phyloP scores from a whole-genome alignment of 106 monocot genomes.

The Acanthochlamys bracteata region DNA sequence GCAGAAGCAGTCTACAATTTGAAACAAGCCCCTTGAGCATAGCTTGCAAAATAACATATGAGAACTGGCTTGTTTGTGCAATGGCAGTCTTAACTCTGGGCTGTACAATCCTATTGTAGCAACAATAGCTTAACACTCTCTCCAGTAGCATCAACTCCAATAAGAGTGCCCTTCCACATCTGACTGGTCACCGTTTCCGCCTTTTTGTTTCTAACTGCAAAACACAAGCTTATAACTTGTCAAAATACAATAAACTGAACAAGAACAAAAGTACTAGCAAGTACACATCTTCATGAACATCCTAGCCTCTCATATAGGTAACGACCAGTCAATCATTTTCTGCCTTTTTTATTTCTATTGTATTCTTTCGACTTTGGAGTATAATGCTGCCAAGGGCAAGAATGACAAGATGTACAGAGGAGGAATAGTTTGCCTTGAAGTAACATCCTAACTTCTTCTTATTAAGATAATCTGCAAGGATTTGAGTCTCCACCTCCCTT shows the following conservation, averaged over 20 bases:
- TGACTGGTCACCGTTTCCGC: slow-evolving; percentile 1
- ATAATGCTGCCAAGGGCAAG: not conserved
- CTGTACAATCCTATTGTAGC: slow-evolving; percentile 30
- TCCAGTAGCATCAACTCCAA: not conserved
- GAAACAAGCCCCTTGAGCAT: not conserved
- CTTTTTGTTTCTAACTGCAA: slow-evolving; percentile 8
- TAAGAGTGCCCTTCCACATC: not conserved
- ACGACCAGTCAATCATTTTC: not conserved
- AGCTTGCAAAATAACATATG: not conserved
- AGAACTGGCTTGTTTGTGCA: slow-evolving; percentile 3
- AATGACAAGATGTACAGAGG: too few species aligned
- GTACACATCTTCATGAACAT: not conserved
- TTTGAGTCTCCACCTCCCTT: too few species aligned
- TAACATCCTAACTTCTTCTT: too few species aligned
- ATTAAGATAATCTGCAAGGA: too few species aligned
- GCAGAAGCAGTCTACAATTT: not conserved
- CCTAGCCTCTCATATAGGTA: too few species aligned
- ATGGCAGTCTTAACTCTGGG: slow-evolving; percentile 19
- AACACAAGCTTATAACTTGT: not conserved
- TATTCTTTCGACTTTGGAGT: not conserved
- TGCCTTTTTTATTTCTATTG: not conserved
- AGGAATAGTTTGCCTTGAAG: too few species aligned
- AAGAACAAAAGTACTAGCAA: not conserved
- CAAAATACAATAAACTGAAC: not conserved
- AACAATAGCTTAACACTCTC: slow-evolving; percentile 1